These are phyloP conservation scores for Globisporangium okanoganense DNA, from an alignment of 352 stramenopile genomes.

Conservation along the genomic window DNA sequence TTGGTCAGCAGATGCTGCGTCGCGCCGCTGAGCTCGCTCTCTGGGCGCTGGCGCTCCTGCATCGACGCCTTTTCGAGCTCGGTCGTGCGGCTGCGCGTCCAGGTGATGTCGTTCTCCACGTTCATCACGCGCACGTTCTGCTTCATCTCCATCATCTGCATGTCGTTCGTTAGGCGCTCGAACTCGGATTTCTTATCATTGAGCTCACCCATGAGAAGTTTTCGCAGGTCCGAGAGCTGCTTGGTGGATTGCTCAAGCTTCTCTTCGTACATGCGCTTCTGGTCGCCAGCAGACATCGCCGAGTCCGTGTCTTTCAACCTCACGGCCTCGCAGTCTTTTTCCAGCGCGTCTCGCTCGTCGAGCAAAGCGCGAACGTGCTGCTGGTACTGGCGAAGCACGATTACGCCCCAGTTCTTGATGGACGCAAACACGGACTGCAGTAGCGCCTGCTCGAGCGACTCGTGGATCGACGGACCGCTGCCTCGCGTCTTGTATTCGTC, in stretches of 20 bases:
- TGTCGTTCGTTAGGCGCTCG: constrained; percentile 34
- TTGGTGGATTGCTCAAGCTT: constrained; percentile 43
- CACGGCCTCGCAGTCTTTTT: constrained; percentile 22
- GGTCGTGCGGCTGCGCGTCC: constrained; percentile 41
- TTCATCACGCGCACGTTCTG: constrained; percentile 50
- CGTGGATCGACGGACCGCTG: constrained; percentile 24
- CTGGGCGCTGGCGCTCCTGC: constrained; percentile 25
- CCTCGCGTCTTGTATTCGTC: constrained; percentile 31
- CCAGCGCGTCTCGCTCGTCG: constrained; percentile 26
- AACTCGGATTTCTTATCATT: constrained; percentile 45
- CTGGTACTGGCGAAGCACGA: constrained; percentile 51
- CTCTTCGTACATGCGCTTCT: constrained; percentile 44
- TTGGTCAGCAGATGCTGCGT: constrained; percentile 37
- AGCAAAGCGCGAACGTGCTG: constrained; percentile 28
- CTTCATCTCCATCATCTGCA: constrained; percentile 57
- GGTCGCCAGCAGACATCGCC: constrained; percentile 30
- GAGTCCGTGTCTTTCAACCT: constrained; percentile 25
- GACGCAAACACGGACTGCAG: constrained; percentile 33
- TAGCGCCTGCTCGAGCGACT: constrained; percentile 31
- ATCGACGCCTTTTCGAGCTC: constrained; percentile 39
- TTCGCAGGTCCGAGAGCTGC: constrained; percentile 49
- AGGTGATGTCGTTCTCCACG: constrained; percentile 48
- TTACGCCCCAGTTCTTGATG: constrained; percentile 38
- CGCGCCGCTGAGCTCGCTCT: constrained; percentile 29
- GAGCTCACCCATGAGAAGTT: constrained; percentile 35